Percentiles rank a stretch among this genome's conserved stretches.
These are phyloP conservation scores for Botrytis aclada DNA, from an alignment of 2,329 filamentous ascomycete genomes.

Conservation along the genomic window DNA sequence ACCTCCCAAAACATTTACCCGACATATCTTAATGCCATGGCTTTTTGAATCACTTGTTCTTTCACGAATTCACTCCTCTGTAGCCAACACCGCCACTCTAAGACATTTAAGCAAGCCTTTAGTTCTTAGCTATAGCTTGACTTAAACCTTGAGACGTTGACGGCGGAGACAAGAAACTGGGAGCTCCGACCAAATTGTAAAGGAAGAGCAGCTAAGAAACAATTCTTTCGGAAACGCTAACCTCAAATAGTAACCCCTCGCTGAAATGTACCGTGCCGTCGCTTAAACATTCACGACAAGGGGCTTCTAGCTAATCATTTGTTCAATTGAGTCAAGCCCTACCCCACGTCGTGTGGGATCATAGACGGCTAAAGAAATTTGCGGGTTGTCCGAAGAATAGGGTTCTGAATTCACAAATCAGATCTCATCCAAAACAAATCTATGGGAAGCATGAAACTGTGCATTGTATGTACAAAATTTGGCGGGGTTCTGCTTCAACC, in stretches of 20 bases:
- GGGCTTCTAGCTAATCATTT: not conserved
- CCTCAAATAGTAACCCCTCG: not conserved
- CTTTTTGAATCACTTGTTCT: not conserved
- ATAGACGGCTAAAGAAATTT: constrained; percentile 16
- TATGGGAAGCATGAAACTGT: not conserved
- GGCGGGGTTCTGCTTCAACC: not conserved
- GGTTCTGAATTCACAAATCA: not conserved
- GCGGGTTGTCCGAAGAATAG: not conserved
- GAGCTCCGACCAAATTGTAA: not conserved
- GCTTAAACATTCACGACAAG: not conserved
- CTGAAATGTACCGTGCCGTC: not conserved
- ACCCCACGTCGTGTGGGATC: not conserved
- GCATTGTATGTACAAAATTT: not conserved
- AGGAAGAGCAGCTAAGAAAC: not conserved
- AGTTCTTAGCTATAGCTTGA: not conserved
- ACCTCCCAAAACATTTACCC: not conserved
- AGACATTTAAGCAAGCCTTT: not conserved
- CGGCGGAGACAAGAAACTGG: not conserved
- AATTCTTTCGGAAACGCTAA: not conserved
- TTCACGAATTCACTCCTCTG: not conserved
- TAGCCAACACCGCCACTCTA: not conserved
- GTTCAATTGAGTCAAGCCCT: constrained; percentile 8
- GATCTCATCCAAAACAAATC: not conserved
- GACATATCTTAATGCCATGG: not conserved
- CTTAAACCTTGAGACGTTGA: not conserved